phyloP scores from a whole-genome alignment of 495 filamentous ascomycete species.

The Penicillium bovifimosum region DNA sequence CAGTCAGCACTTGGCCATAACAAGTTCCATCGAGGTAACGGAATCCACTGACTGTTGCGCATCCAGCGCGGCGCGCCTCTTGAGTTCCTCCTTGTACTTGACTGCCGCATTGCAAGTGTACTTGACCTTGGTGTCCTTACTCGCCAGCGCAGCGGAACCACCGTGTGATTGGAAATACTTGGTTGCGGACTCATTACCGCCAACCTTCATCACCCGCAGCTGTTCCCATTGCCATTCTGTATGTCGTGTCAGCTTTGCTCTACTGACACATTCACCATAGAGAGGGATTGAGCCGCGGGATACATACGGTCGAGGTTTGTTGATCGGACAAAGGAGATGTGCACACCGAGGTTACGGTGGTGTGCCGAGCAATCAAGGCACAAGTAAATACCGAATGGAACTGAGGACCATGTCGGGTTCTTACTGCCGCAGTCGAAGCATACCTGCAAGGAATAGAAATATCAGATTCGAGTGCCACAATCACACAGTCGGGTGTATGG shows the following conservation, averaged over 20 bases:
- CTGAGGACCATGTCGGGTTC: conserved; percentile 97
- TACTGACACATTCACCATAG: background rate
- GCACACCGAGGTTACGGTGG: conserved; percentile 86
- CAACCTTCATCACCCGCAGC: conserved; percentile 95
- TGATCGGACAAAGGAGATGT: conserved; percentile 96
- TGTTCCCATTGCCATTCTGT: conserved; percentile 99
- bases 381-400: conserved; percentile 94
- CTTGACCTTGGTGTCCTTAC: conserved; percentile 94
- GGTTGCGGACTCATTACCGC: conserved; percentile 95
- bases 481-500: conserved; percentile 6
- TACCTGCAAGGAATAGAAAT: conserved; percentile 48
- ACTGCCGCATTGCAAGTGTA: conserved; percentile 85
- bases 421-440: conserved; percentile 97
- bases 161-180: conserved; percentile 97
- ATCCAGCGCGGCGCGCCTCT: conserved; percentile 73
- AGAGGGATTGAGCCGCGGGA: background rate
- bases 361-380: conserved; percentile 95
- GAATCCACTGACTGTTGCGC: conserved; percentile 58
- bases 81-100: conserved; percentile 96
- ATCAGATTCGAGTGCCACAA: conserved; percentile 18
- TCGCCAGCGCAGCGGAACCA: conserved; percentile 84
- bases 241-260: conserved; percentile 14
- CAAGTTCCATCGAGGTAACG: background rate
- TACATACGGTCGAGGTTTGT: conserved; percentile 95
- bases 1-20: conserved; percentile 14